Conservation (phyloP, 176 grass and related monocot species). For the Lolium perenne region DNA sequence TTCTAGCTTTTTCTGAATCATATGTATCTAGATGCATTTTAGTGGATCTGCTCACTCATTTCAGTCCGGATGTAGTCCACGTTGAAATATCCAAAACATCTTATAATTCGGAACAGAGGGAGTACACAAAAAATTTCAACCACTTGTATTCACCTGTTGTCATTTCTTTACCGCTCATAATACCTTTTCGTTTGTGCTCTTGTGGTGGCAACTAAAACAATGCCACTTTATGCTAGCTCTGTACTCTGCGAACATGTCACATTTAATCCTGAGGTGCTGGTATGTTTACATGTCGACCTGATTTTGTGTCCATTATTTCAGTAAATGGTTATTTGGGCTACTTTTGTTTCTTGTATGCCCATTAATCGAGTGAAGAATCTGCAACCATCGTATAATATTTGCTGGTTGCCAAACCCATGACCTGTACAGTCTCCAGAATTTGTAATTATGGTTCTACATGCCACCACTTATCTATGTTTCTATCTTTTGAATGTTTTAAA, state of each 20-base stretch:
- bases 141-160: conserved; percentile 8
- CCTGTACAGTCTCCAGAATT: conserved; percentile 15
- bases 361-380: neutral
- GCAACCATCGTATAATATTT: neutral
- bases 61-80: no score
- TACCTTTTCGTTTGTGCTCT: neutral
- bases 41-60: no score
- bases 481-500: neutral
- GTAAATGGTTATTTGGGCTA: neutral
- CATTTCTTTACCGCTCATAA: conserved; percentile 9
- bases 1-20: no score
- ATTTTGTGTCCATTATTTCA: conserved; percentile 9
- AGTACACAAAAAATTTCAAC: conserved; percentile 18
- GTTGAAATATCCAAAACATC: no score
- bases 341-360: conserved; percentile 6
- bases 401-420: neutral
- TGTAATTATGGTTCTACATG: neutral
- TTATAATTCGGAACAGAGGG: no score
- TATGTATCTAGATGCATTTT: no score
- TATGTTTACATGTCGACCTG: conserved; percentile 18
- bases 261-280: neutral
- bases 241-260: conserved; percentile 7
- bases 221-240: neutral
- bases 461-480: neutral
- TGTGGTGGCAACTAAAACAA: conserved; percentile 5